Evolutionary conservation across 2,329 filamentous ascomycete species (phyloP).

Genomic region (Sporothrix pallida): DNA sequence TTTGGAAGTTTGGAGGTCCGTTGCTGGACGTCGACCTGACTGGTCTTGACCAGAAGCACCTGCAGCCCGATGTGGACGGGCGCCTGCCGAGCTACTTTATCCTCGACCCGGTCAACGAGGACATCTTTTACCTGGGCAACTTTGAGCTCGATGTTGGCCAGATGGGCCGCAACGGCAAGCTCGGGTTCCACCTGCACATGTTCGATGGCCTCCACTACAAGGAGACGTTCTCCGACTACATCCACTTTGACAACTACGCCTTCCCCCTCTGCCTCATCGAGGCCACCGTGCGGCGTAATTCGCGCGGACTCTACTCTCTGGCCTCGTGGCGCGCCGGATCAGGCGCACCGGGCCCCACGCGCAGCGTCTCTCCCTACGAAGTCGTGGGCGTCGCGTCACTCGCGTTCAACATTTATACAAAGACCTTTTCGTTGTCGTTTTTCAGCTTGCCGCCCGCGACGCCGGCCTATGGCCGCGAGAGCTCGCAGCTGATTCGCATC

Average conservation of each 20-base stretch:
- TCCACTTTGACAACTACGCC: constrained; percentile 26
- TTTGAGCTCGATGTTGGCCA: constrained; percentile 26
- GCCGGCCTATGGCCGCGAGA: constrained; percentile 5
- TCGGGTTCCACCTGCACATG: constrained; percentile 35
- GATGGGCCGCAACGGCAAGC: constrained; percentile 23
- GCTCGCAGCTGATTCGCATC: constrained; percentile 11
- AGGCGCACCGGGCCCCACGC: constrained; percentile 14
- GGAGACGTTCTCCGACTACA: constrained; percentile 32
- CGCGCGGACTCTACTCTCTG: constrained; percentile 31
- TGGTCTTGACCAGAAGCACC: constrained; percentile 30
- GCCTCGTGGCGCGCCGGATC: constrained; percentile 33
- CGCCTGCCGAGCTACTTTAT: constrained; percentile 36
- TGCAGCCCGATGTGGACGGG: constrained; percentile 34
- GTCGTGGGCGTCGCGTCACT: constrained; percentile 31
- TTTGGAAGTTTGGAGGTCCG: constrained; percentile 33
- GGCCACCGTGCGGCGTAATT: constrained; percentile 31
- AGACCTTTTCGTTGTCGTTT: constrained; percentile 30
- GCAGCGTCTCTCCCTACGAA: background rate
- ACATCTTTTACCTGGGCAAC: constrained; percentile 36
- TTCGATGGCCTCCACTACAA: constrained; percentile 30
- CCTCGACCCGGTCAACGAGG: constrained; percentile 30
- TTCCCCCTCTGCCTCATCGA: constrained; percentile 32
- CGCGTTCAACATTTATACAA: constrained; percentile 36
- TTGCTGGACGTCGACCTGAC: constrained; percentile 33
- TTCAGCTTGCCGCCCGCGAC: constrained; percentile 33